Evolutionary conservation across 2,329 filamentous ascomycete genomes (phyloP), one percentile per base, ranked within the genome.

Genomic region (Penicillium sp.): DNA sequence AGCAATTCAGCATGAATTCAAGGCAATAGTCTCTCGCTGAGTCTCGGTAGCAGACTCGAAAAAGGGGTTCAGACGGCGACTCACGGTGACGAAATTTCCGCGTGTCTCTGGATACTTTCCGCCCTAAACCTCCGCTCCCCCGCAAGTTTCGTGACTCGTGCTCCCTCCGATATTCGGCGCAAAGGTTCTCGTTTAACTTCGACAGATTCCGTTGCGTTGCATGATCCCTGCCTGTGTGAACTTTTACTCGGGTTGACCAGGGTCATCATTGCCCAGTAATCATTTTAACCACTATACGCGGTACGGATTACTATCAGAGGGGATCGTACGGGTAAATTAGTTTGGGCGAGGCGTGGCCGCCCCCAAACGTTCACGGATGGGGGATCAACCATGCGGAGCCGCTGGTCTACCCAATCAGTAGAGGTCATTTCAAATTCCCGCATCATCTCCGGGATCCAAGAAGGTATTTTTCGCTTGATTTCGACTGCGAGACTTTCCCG

Each of bases 401-500:
- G 43, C 43, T 47, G 15, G 25, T n/a, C 15, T 4, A 20, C 3
- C 43, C 43, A 47, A 47, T 47, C 43, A 47, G 25, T 6, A 25
- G 3, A 31, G 3, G 31, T 5, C 14, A 12, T 31, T 31, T 2
- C 31, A 31, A 31, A 31, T 31, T 31, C 31, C 10, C 31, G 31
- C 31, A 31, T 31, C 31, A 3, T 31, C 31, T 31, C 31, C 31
- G 31, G 31, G 31, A 8, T 31, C 8, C 31, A 10, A 31, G 0
- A 25, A 31, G 15, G 5, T 4, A 6, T 17, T n/a, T 47, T 17
- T 31, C 43, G 43, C n/a, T 25, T n/a, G n/a, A 47, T 47, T 47
- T 47, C 15, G 14, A 31, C 22, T 47, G 41, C 68, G 67, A 70
- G 63, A 61, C 66, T 70, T 55, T 7, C 1, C 68, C 68, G 68